Evolutionary conservation across 257 asterid species (phyloP).

Genomic region (Solanum sejunctum): DNA sequence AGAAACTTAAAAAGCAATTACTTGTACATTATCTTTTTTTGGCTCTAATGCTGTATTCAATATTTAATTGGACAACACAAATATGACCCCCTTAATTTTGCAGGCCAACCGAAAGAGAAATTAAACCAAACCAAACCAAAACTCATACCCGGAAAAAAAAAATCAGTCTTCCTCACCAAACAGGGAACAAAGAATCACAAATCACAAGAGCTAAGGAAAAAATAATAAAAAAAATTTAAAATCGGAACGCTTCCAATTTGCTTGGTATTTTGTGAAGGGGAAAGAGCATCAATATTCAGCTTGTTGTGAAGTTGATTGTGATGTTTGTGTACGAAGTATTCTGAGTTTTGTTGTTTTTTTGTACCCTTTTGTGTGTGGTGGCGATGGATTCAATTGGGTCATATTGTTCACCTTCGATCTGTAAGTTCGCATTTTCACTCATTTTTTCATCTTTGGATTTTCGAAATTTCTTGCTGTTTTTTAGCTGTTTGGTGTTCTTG

Average conservation of each 20-base stretch:
- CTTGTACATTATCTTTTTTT: not conserved
- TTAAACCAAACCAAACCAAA: not conserved
- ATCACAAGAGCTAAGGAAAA: not conserved
- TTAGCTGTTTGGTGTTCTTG: not conserved
- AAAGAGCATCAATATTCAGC: not conserved
- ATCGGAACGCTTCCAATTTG: not conserved
- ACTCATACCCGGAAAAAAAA: not conserved
- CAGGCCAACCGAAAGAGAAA: conserved; percentile 1
- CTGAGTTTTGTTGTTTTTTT: not conserved
- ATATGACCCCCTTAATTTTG: not conserved
- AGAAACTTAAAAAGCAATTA: not conserved
- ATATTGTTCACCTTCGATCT: not conserved
- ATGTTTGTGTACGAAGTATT: not conserved
- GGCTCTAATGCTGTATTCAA: not conserved
- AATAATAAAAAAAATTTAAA: not conserved
- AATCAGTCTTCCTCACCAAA: not conserved
- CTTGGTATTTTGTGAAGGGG: not conserved
- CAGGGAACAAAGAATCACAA: not conserved
- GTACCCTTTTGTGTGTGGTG: not conserved
- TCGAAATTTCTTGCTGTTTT: not conserved
- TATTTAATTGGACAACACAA: not conserved
- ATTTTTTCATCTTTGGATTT: not conserved
- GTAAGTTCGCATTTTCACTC: conserved; percentile 1
- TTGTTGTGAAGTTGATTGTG: not conserved
- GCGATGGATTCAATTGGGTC: not conserved